Percentiles rank a stretch among this genome's conserved stretches.
phyloP scores from a whole-genome alignment of 345 rosid species.

The Diplotaxis tenuifolia region DNA sequence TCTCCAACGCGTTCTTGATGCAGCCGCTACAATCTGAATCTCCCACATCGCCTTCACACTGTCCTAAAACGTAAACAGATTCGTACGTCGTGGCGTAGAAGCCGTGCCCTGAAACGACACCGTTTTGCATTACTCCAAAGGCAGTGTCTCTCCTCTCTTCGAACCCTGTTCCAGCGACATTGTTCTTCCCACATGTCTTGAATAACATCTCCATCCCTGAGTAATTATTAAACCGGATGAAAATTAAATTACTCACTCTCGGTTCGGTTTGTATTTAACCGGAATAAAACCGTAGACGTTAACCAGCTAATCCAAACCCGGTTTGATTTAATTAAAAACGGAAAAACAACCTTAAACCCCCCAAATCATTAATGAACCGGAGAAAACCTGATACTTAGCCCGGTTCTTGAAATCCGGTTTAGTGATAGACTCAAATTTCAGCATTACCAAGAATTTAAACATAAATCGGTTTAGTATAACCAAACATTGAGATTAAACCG shows the following conservation, averaged over 20 bases:
- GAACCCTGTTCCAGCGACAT: constrained; percentile 67
- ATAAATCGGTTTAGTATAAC: background rate
- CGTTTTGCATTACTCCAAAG: constrained; percentile 61
- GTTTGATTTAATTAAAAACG: background rate
- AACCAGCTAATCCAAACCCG: background rate
- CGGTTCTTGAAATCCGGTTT: background rate
- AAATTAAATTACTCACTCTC: background rate
- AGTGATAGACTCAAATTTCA: background rate
- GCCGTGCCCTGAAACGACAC: constrained; percentile 70
- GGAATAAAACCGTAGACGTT: background rate
- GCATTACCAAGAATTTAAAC: background rate
- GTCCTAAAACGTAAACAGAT: constrained; percentile 70
- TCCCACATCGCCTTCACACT: constrained; percentile 94
- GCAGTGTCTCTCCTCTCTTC: constrained; percentile 88
- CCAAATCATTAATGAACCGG: background rate
- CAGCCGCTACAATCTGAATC: constrained; percentile 91
- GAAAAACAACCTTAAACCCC: background rate
- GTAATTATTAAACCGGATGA: background rate
- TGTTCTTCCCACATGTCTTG: constrained; percentile 76
- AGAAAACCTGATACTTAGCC: background rate
- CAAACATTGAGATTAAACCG: background rate
- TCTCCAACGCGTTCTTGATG: constrained; percentile 69
- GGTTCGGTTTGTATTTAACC: background rate
- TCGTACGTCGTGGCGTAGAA: constrained; percentile 69
- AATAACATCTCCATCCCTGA: constrained; percentile 82